A percentile compares a stretch with the other conserved stretches of the same genome.
Evolutionary conservation across 306 rosid genomes (phyloP).

Genomic region (Dalbergia cultrata): DNA sequence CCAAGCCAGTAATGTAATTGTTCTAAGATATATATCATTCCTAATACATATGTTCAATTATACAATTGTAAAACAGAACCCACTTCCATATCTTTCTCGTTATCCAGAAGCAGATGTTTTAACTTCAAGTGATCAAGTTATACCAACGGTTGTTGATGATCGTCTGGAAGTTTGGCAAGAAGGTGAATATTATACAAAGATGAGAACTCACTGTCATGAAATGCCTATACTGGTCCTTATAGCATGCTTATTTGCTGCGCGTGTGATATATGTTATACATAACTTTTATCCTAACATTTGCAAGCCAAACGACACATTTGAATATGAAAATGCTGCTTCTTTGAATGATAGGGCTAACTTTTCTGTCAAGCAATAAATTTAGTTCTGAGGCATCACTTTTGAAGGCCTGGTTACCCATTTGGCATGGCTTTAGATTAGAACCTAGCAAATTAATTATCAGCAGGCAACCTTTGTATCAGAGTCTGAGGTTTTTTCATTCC

Average conservation of each 20-base stretch:
- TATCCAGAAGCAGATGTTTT: conserved; percentile 92
- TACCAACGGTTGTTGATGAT: conserved; percentile 92
- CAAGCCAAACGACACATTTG: conserved; percentile 23
- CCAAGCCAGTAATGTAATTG: conserved; percentile 28
- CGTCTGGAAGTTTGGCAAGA: conserved; percentile 80
- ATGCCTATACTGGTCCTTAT: conserved; percentile 23
- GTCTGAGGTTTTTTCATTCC: no score
- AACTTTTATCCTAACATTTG: conserved; percentile 6
- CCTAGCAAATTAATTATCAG: conserved; percentile 18
- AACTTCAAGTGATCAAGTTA: conserved; percentile 91
- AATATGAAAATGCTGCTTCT: conserved; percentile 21
- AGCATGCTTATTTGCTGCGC: neutral
- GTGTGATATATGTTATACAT: neutral
- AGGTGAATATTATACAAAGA: conserved; percentile 62
- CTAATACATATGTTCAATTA: conserved; percentile 41
- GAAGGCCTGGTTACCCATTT: conserved; percentile 25
- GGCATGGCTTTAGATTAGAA: conserved; percentile 28
- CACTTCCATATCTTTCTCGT: conserved; percentile 95
- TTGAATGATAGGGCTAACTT: conserved; percentile 22
- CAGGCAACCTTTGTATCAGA: neutral
- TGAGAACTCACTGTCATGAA: neutral
- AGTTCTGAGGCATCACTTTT: conserved; percentile 7
- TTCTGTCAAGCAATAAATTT: neutral
- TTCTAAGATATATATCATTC: conserved; percentile 26
- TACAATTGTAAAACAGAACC: conserved; percentile 75